Percentiles rank a stretch among this genome's conserved stretches.
Conservation (phyloP, 768 basidiomycete genomes). For the Leccinum longicurvipes region DNA sequence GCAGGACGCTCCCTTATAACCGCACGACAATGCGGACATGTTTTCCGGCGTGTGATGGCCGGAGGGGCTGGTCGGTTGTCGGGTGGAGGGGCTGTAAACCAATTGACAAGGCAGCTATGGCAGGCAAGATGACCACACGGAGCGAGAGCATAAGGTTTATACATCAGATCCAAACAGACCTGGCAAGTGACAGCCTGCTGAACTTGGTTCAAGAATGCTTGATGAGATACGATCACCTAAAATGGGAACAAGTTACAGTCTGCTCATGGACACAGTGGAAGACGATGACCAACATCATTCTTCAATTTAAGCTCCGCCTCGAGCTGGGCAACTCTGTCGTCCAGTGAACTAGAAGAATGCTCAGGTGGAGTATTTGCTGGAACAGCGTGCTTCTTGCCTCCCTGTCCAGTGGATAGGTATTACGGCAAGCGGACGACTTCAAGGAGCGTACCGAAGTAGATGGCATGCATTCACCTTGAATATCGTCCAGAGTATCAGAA, state of each 20-base stretch:
- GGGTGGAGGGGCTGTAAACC: constrained; percentile 57
- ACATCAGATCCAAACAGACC: constrained; percentile 72
- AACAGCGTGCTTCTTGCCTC: not conserved
- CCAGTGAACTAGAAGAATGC: constrained; percentile 3
- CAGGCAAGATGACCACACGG: constrained; percentile 78
- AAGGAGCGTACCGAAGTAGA: constrained; percentile 14
- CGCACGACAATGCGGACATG: constrained; percentile 44
- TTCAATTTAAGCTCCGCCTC: constrained; percentile 43
- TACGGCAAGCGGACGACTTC: not conserved
- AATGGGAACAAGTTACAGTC: not conserved
- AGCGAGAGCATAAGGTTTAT: constrained; percentile 68
- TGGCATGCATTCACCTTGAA: constrained; percentile 4
- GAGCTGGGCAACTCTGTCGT: constrained; percentile 37
- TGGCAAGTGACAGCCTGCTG: constrained; percentile 71
- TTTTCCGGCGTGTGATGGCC: constrained; percentile 37
- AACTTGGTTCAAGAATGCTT: constrained; percentile 49
- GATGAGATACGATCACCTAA: constrained; percentile 52
- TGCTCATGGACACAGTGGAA: not conserved
- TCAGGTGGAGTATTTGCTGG: not conserved
- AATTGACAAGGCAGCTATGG: constrained; percentile 66
- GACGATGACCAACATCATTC: constrained; percentile 32
- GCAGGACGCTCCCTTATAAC: constrained; percentile 43
- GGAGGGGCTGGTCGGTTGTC: constrained; percentile 26
- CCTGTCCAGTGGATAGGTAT: constrained; percentile 14
- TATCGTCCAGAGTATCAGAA: not conserved